These are phyloP conservation scores for Raphanus hybrid DNA, from an alignment of 441 rosid species.

Conservation along the genomic window DNA sequence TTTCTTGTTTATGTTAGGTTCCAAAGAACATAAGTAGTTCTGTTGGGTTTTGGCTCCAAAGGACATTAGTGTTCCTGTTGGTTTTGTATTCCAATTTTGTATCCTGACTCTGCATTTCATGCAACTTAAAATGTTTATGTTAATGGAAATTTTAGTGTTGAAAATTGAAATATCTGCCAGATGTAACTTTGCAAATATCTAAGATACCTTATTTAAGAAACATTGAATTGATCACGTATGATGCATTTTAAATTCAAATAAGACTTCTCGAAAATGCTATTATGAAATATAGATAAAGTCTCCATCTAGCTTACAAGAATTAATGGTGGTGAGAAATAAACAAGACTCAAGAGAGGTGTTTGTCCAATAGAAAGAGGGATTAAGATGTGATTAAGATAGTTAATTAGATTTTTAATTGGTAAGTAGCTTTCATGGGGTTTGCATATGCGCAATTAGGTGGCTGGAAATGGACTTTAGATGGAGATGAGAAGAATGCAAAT, in stretches of 20 bases:
- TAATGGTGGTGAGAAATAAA: slow-evolving; percentile 22
- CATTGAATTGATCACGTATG: not conserved
- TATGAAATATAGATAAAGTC: slow-evolving; percentile 13
- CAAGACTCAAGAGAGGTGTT: slow-evolving; percentile 3
- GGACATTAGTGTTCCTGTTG: too few relatives aligned
- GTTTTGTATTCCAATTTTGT: too few relatives aligned
- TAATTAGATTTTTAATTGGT: slow-evolving; percentile 25
- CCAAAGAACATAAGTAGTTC: too few relatives aligned
- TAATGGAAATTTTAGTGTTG: too few relatives aligned
- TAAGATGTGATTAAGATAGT: slow-evolving; percentile 31
- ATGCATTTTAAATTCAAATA: slow-evolving; percentile 20
- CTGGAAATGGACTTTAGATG: not conserved
- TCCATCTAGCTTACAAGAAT: slow-evolving; percentile 29
- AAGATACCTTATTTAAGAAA: not conserved
- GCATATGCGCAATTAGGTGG: slow-evolving; percentile 33
- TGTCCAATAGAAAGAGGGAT: slow-evolving; percentile 32
- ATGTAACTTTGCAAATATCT: slow-evolving; percentile 19
- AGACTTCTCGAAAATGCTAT: slow-evolving; percentile 4
- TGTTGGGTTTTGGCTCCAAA: too few relatives aligned
- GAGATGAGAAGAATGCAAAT: not conserved
- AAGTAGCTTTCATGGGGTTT: slow-evolving; percentile 32
- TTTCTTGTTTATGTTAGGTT: too few relatives aligned
- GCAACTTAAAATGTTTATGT: too few relatives aligned
- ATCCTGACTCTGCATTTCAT: too few relatives aligned
- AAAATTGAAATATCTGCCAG: slow-evolving; percentile 11